These are phyloP conservation scores for Candida pseudoviswanathii DNA, from an alignment of 1,139 yeast genomes.

Conservation along the genomic window DNA sequence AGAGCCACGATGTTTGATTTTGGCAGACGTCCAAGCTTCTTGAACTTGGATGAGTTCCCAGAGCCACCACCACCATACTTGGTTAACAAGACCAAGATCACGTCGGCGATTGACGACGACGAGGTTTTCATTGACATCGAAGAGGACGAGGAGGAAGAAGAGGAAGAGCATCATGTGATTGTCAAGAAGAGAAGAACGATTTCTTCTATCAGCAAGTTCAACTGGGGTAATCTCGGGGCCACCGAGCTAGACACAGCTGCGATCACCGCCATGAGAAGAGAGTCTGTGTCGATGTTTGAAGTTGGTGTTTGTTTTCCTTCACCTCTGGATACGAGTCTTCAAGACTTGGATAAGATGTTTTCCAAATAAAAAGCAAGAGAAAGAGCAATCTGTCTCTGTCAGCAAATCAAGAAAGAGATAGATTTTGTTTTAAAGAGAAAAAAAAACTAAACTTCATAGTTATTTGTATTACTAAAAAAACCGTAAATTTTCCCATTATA, in stretches of 20 bases:
- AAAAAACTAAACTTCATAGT: conserved; percentile 1
- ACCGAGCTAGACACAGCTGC: conserved; percentile 2
- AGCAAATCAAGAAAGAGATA: neutral
- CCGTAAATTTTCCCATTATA: neutral
- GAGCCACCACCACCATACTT: conserved; percentile 2
- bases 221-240: conserved; percentile 2
- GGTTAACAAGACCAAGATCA: neutral
- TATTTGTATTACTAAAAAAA: conserved; percentile 1
- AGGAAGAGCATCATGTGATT: neutral
- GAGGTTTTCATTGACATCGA: conserved; percentile 2
- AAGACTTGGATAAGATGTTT: neutral
- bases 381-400: neutral
- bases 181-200: conserved; percentile 2
- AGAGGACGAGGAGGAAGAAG: neutral
- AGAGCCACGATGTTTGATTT: conserved; percentile 53
- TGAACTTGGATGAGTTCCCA: neutral
- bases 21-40: conserved; percentile 38
- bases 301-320: conserved; percentile 3
- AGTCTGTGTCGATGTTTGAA: conserved; percentile 1
- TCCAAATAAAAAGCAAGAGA: neutral
- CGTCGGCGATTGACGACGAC: conserved; percentile 1
- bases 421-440: neutral
- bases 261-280: conserved; percentile 3
- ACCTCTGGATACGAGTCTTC: conserved; percentile 1
- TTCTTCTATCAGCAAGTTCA: conserved; percentile 3